Evolutionary conservation across 495 filamentous ascomycete species (phyloP), one percentile per base, ranked within the genome.

Genomic region (Aspergillus ellipticus): DNA sequence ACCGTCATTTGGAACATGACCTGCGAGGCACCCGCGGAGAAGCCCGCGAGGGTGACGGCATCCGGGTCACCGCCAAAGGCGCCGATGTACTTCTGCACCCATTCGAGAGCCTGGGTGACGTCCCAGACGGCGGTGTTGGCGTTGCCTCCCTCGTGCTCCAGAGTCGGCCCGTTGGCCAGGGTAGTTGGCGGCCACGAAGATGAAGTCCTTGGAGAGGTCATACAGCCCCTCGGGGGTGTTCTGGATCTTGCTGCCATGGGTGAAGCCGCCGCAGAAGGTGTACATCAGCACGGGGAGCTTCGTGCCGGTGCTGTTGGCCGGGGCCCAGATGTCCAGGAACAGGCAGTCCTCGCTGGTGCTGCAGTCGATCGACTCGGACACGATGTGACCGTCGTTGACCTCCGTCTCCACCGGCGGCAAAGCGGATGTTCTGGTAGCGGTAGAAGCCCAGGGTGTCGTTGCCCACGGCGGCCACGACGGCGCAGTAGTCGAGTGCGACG

Each of bases 401-500:
- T 60, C 73, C 0, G 72, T 65, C 50, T 80, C 70, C 7, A 60
- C 66, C 10, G 64, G 54, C 7, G 81, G 82, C 83, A 64, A 78
- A 86, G 0, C 82, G 74, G 54, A 85, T 82, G 52, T 84, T 85
- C 17, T 66, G 66, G 49, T 67, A 67, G 1, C 58, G 57, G 43
- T 70, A 67, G 24, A 58, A 64, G 8, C 58, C 61, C 2, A 64
- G 19, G 6, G 41, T 51, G 11, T 41, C 37, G 31, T 64, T 64
- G n/a, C 61, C 61, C 19, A 53, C 53, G 1, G 53, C 57, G 2
- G 61, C 48, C 15, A 54, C 16, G 26, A 63, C 45, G 7, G 56
- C 59, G 45, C 43, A 57, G 39, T 63, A 63, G 50, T 57, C 61
- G 9, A 63, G 61, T n/a, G 56, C 39, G 3, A 63, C 55, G 2